Base-by-base conservation (phyloP, 805 yeast species). In the Lipomyces mesembrius region DNA sequence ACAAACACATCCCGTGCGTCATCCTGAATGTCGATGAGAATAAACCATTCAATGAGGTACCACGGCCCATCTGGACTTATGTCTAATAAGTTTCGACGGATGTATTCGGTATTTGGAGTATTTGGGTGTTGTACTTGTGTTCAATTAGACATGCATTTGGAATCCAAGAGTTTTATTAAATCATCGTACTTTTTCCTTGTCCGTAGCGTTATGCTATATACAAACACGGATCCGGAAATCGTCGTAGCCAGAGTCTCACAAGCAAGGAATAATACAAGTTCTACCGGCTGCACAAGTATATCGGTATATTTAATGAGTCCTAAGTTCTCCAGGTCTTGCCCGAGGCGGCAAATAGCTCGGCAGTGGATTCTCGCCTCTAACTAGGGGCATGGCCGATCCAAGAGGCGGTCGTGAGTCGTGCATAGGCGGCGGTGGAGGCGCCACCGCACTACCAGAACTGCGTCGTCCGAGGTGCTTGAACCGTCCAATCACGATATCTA, bases 41-140 rank as follows among this genome's bases (percentile, higher is more conserved):
- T 9, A n/a, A 32, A 12, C 27, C 20, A 4, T 27, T 27, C 37
- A 25, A 14, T 25, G 63, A 62, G 22, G 25, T 66, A 9, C 69
- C 69, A 3, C 51, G 62, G 17, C 64, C 69, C 3, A 60, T 66
- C 43, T 66, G 69, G 69, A 66, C 66, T n/a, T 59, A 29, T 56
- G 64, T 66, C 17, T 66, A 49, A 56, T 60, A 43, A n/a, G 27
- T 22, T 54, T 54, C 17, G 20, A 2, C 2, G 32, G 32, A 29
- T 29, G 5, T 29, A 55, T 14, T 14, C 37, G 58, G 17, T 37
- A 43, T 43, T 43, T 43, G 22, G 22, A 3, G 49, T 43, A 43
- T 17, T n/a, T 17, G 8, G 49, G 49, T 43, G 39, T 37, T 37
- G 14, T 29, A 29, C 2, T 29, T 37, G 11, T 3, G 39, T 37